Evolutionary conservation across 2,329 filamentous ascomycete species (phyloP).

Genomic region (Alternaria conjuncta): DNA sequence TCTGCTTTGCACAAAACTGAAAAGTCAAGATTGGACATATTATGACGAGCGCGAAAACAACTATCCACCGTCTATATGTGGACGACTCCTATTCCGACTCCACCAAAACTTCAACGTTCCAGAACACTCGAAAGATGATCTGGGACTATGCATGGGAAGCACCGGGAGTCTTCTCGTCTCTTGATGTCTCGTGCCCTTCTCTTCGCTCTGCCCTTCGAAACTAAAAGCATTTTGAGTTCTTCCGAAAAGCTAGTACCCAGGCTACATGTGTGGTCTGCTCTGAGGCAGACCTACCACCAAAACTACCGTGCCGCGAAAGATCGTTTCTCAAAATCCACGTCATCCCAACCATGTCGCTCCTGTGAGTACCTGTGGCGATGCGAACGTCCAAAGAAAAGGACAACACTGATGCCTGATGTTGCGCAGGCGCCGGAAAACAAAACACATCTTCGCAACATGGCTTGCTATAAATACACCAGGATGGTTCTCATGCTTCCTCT

Average conservation of each 20-base stretch:
- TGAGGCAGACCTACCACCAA: not conserved
- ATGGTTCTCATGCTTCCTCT: not conserved
- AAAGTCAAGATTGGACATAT: too few relatives aligned
- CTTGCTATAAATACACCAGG: not conserved
- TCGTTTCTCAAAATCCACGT: not conserved
- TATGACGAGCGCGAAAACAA: too few relatives aligned
- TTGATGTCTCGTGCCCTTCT: not conserved
- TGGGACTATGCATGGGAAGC: not conserved
- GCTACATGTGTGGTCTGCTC: not conserved
- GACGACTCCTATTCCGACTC: too few relatives aligned
- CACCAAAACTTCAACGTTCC: too few relatives aligned
- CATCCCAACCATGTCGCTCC: not conserved
- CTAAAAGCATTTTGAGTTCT: not conserved
- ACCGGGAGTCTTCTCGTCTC: not conserved
- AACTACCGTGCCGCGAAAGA: not conserved
- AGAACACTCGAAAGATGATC: too few relatives aligned
- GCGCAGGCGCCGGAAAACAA: not conserved
- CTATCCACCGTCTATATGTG: too few relatives aligned
- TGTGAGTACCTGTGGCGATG: not conserved
- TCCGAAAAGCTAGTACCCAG: too few relatives aligned
- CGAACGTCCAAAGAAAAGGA: not conserved
- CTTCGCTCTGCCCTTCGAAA: not conserved
- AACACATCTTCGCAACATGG: accelerated
- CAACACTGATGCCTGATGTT: not conserved
- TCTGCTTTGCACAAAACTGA: not conserved